Evolutionary conservation across 345 rosid genomes (phyloP).

Genomic region (Gossypium bickii): DNA sequence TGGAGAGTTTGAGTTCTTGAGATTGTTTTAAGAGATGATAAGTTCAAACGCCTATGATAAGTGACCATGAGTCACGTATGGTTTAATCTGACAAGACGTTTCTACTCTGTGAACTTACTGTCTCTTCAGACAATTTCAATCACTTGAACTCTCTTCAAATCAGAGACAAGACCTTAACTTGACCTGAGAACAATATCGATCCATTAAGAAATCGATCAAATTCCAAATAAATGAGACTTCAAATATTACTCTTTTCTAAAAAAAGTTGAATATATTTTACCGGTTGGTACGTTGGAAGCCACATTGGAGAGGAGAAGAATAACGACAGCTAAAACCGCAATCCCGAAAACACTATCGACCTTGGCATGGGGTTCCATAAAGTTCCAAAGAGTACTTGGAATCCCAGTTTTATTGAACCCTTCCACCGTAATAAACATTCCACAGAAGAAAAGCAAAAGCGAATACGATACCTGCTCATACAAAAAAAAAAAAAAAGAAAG

Average conservation of each 20-base stretch:
- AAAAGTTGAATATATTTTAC: slow-evolving; percentile 22
- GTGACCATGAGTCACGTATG: rapidly evolving
- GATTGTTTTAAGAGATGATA: too few species aligned
- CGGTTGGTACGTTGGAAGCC: slow-evolving; percentile 89
- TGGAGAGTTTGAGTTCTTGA: too few species aligned
- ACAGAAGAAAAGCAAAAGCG: slow-evolving; percentile 74
- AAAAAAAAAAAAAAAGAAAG: background rate
- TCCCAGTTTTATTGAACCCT: slow-evolving; percentile 83
- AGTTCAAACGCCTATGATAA: too few species aligned
- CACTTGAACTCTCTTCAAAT: too few species aligned
- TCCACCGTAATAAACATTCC: slow-evolving; percentile 85
- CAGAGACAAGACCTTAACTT: too few species aligned
- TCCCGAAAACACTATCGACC: slow-evolving; percentile 43
- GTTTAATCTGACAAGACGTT: rapidly evolving
- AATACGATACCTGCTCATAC: slow-evolving; percentile 63
- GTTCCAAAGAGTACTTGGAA: slow-evolving; percentile 73
- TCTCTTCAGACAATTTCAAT: too few species aligned
- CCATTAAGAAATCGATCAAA: too few species aligned
- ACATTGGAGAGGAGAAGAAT: slow-evolving; percentile 66
- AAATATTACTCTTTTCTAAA: too few species aligned
- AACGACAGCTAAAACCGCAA: slow-evolving; percentile 55
- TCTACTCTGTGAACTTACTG: too few species aligned
- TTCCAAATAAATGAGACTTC: rapidly evolving
- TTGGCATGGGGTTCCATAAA: slow-evolving; percentile 67
- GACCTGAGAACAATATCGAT: rapidly evolving